Conservation (phyloP, 352 stramenopile genomes). For the Stramenopiles sp. region DNA sequence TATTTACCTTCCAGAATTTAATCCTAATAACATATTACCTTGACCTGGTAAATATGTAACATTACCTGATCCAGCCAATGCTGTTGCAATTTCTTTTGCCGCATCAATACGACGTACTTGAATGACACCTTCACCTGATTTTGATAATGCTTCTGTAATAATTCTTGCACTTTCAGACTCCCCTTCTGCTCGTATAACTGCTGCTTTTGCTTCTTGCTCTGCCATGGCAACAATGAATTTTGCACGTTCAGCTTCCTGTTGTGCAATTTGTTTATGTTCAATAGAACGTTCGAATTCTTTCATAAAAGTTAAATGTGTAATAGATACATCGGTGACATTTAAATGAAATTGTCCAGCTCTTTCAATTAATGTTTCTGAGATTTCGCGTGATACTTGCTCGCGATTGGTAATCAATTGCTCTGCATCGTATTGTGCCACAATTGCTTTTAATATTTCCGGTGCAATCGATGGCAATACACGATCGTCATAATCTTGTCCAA, state of each 20-base stretch:
- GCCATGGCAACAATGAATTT: conserved; percentile 95
- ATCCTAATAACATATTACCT: conserved; percentile 38
- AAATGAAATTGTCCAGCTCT: conserved; percentile 90
- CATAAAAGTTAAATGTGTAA: conserved; percentile 98
- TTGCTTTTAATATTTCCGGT: conserved; percentile 78
- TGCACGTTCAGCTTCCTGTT: conserved; percentile 96
- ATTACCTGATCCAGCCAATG: conserved; percentile 85
- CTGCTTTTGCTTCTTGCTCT: conserved; percentile 86
- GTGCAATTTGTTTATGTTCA: conserved; percentile 98
- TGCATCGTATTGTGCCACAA: conserved; percentile 95
- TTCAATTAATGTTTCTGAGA: conserved; percentile 85
- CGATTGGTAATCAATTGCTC: conserved; percentile 95
- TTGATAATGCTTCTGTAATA: conserved; percentile 90
- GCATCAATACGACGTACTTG: conserved; percentile 98
- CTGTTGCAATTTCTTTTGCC: conserved; percentile 95
- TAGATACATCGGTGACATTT: conserved; percentile 95
- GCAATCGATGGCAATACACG: conserved; percentile 96
- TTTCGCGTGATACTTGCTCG: conserved; percentile 87
- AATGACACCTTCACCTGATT: conserved; percentile 91
- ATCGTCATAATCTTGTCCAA: conserved; percentile 93
- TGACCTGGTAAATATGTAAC: conserved; percentile 88
- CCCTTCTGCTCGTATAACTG: conserved; percentile 69
- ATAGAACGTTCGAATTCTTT: conserved; percentile 97
- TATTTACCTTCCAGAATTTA: conserved; percentile 3
- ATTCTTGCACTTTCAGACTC: conserved; percentile 92